Percentiles rank a stretch among this genome's conserved stretches.
Evolutionary conservation across 1,284 basidiomycete species (phyloP).

Genomic region (Sphagnurus paluster): DNA sequence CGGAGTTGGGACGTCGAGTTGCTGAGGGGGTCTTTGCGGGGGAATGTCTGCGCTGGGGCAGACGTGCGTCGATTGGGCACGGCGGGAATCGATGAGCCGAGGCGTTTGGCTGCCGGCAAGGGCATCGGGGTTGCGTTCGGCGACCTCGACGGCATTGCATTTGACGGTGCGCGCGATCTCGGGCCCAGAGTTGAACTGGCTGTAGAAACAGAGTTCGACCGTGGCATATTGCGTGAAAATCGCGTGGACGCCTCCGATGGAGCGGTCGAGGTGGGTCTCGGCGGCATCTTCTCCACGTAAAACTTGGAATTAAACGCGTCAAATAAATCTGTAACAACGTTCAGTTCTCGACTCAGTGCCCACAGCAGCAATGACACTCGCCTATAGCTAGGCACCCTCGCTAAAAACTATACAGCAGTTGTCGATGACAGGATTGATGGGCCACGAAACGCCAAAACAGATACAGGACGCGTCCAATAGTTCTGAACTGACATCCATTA

Average conservation of each 20-base stretch:
- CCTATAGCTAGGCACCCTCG: no score
- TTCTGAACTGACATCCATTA: no score
- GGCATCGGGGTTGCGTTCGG: slow-evolving; percentile 24
- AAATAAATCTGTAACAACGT: slow-evolving; percentile 22
- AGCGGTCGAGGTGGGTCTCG: slow-evolving; percentile 8
- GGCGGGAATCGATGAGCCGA: slow-evolving; percentile 19
- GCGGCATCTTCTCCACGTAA: slow-evolving; percentile 5
- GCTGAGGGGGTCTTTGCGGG: slow-evolving; percentile 2
- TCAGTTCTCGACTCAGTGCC: background rate
- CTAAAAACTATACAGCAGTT: no score
- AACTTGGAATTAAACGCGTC: background rate
- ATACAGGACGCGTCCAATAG: no score
- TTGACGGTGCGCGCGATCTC: slow-evolving; percentile 17
- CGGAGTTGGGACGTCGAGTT: slow-evolving; percentile 7
- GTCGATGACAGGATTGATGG: no score
- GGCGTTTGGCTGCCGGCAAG: slow-evolving; percentile 14
- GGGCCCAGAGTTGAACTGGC: slow-evolving; percentile 7
- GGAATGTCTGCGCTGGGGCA: slow-evolving; percentile 15
- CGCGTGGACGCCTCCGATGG: slow-evolving; percentile 22
- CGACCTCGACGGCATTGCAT: slow-evolving; percentile 16
- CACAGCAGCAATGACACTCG: background rate
- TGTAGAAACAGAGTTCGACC: slow-evolving; percentile 17
- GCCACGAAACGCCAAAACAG: no score
- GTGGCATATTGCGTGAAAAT: slow-evolving; percentile 15
- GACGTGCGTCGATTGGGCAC: slow-evolving; percentile 20